These are phyloP conservation scores for Monilinia vaccinii-corymbosi DNA, from an alignment of 2,329 filamentous ascomycete species.

Conservation along the genomic window DNA sequence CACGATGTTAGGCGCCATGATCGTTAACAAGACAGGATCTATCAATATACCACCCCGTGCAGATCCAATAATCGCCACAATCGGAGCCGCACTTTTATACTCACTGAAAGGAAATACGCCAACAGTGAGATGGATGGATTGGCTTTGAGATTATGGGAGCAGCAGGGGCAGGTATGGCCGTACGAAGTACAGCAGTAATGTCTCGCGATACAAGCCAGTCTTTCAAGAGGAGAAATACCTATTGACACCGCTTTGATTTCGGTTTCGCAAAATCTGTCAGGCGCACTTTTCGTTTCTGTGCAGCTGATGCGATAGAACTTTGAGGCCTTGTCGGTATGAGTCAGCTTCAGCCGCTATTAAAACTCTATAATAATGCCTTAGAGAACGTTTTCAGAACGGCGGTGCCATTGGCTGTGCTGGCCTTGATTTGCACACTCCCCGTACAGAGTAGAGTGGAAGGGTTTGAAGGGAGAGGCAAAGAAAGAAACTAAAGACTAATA, in stretches of 20 bases:
- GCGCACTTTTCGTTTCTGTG: slow-evolving; percentile 38
- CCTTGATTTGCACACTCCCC: slow-evolving; percentile 26
- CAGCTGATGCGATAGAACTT: slow-evolving; percentile 36
- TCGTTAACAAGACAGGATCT: slow-evolving; percentile 29
- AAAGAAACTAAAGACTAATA: background rate
- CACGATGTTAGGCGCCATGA: slow-evolving; percentile 25
- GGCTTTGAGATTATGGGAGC: slow-evolving; percentile 32
- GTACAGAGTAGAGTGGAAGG: background rate
- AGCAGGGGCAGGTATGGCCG: slow-evolving; percentile 24
- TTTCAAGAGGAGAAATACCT: slow-evolving; percentile 31
- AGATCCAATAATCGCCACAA: slow-evolving; percentile 10
- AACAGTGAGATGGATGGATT: slow-evolving; percentile 37
- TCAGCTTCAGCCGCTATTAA: slow-evolving; percentile 22
- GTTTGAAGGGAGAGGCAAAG: background rate
- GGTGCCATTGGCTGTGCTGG: slow-evolving; percentile 39
- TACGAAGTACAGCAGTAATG: slow-evolving; percentile 25
- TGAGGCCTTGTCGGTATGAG: slow-evolving; percentile 34
- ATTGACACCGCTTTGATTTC: slow-evolving; percentile 36
- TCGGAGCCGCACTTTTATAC: slow-evolving; percentile 30
- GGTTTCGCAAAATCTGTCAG: slow-evolving; percentile 35
- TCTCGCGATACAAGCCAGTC: slow-evolving; percentile 24
- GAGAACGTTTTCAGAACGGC: slow-evolving; percentile 44
- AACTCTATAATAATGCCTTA: slow-evolving; percentile 29
- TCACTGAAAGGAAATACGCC: slow-evolving; percentile 26
- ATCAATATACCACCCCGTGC: slow-evolving; percentile 21